These are phyloP conservation scores for Gaultheria prostrata DNA, from an alignment of 148 eudicot genomes.

Conservation along the genomic window DNA sequence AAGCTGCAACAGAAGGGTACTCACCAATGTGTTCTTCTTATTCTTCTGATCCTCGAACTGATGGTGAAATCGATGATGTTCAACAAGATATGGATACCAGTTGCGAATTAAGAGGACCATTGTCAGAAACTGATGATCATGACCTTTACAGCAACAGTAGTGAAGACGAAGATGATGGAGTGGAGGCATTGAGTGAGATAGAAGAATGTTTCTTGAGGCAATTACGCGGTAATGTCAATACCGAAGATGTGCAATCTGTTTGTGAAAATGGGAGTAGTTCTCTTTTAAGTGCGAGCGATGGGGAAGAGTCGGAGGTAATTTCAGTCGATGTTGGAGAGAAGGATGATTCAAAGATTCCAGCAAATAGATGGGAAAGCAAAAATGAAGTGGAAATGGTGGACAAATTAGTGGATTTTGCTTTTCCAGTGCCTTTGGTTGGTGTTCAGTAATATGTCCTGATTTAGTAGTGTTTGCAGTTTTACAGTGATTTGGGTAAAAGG, in stretches of 20 bases:
- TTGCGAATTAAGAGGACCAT: slow-evolving; percentile 51
- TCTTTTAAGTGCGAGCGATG: neutral
- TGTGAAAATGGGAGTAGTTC: neutral
- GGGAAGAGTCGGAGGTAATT: neutral
- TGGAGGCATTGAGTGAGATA: slow-evolving; percentile 41
- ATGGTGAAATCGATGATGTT: slow-evolving; percentile 50
- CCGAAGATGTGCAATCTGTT: neutral
- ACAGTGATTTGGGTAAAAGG: neutral
- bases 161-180: neutral
- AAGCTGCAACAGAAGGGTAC: slow-evolving; percentile 43
- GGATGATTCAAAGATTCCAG: slow-evolving; percentile 3
- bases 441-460: neutral
- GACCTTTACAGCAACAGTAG: slow-evolving; percentile 15
- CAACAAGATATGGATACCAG: slow-evolving; percentile 69
- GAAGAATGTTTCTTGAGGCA: slow-evolving; percentile 75
- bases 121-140: slow-evolving; percentile 46
- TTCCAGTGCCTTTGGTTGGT: slow-evolving; percentile 27
- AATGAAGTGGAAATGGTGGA: slow-evolving; percentile 40
- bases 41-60: slow-evolving; percentile 42
- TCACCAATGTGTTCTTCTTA: slow-evolving; percentile 58
- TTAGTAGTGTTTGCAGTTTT: neutral
- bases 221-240: slow-evolving; percentile 31
- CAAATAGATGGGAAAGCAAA: slow-evolving; percentile 25
- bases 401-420: slow-evolving; percentile 22
- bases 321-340: neutral